Conservation (phyloP, 2,329 filamentous ascomycete genomes). For the Microdochium bolleyi region DNA sequence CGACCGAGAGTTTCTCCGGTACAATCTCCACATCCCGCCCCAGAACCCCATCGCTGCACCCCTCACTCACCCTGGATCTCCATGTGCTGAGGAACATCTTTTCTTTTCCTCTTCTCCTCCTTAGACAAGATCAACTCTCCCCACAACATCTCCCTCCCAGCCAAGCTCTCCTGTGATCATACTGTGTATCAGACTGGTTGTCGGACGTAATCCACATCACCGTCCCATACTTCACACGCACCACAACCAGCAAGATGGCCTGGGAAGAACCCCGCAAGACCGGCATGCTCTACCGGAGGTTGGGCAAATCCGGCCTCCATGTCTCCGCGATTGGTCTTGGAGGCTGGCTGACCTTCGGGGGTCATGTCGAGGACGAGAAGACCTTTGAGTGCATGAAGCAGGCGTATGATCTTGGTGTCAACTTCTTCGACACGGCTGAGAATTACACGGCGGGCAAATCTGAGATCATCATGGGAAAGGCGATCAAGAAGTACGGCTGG, state of each 20-base stretch:
- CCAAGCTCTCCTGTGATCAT: background rate
- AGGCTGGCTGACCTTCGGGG: constrained; percentile 7
- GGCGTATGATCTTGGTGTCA: constrained; percentile 43
- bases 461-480: constrained; percentile 42
- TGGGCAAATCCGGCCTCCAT: constrained; percentile 11
- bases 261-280: constrained; percentile 7
- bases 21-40: background rate
- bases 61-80: background rate
- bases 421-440: constrained; percentile 48
- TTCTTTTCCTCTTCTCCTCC: background rate
- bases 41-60: background rate
- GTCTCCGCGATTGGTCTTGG: constrained; percentile 28
- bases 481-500: constrained; percentile 43
- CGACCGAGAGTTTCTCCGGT: background rate
- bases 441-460: constrained; percentile 37
- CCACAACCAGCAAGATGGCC: constrained; percentile 2
- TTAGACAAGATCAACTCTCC: background rate
- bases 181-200: background rate
- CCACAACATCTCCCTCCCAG: too few species aligned
- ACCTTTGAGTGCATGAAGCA: constrained; percentile 32
- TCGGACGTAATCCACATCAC: too few species aligned
- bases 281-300: constrained; percentile 6
- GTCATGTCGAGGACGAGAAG: constrained; percentile 20
- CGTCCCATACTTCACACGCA: background rate
- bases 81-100: background rate